These are phyloP conservation scores for Salicornia ramosissima DNA, from an alignment of 148 eudicot species.

Conservation along the genomic window DNA sequence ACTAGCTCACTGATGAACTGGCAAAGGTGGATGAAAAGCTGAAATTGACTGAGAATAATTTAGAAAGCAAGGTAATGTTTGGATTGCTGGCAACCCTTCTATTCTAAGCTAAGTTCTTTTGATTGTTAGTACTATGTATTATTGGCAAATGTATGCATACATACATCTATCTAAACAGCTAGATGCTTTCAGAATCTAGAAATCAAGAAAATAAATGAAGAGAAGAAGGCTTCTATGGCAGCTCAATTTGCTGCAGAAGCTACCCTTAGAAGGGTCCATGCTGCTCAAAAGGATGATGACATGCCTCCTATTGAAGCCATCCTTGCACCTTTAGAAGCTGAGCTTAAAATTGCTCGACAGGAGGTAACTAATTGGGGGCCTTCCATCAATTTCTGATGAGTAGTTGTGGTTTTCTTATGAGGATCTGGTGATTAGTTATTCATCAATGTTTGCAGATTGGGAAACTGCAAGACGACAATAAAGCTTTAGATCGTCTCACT, in stretches of 20 bases:
- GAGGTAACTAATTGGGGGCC: constrained; percentile 22
- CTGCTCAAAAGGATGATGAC: constrained; percentile 93
- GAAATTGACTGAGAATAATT: constrained; percentile 64
- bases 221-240: constrained; percentile 83
- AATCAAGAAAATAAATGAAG: constrained; percentile 76
- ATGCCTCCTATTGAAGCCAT: constrained; percentile 98
- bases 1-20: constrained; percentile 74
- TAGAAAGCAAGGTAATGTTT: constrained; percentile 82
- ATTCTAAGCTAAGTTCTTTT: background rate
- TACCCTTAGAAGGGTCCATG: constrained; percentile 94
- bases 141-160: background rate
- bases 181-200: constrained; percentile 67
- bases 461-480: constrained; percentile 89
- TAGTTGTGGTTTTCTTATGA: background rate
- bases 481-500: constrained; percentile 92
- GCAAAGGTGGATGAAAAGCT: constrained; percentile 73
- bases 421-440: constrained; percentile 15
- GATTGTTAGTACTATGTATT: background rate
- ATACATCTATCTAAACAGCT: constrained; percentile 7
- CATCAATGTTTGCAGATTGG: constrained; percentile 44
- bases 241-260: constrained; percentile 99
- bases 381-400: background rate
- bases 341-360: constrained; percentile 54
- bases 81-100: background rate
- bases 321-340: constrained; percentile 94